Evolutionary conservation across 75 land plant species (phyloP).

Genomic region (Picea sitchensis): DNA sequence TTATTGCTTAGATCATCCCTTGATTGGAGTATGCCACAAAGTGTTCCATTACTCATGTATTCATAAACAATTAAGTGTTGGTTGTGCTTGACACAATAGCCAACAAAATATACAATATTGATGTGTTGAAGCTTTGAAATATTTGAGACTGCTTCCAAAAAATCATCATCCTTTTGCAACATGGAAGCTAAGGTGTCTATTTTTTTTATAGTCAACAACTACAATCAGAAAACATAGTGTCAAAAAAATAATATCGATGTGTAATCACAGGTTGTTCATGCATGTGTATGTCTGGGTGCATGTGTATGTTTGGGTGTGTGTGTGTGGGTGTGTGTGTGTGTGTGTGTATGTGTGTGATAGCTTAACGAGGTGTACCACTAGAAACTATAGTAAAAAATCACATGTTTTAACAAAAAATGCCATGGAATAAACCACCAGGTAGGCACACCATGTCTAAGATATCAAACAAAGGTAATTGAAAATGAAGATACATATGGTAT

Average conservation of each 20-base stretch:
- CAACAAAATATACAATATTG: conserved; percentile 77
- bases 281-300: too few relatives aligned
- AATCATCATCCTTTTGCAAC: conserved; percentile 50
- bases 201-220: conserved; percentile 82
- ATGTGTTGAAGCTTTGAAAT: conserved; percentile 64
- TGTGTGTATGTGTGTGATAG: too few relatives aligned
- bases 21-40: conserved; percentile 69
- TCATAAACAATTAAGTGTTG: conserved; percentile 76
- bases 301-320: too few relatives aligned
- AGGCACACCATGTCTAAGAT: too few relatives aligned
- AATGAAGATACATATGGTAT: too few relatives aligned
- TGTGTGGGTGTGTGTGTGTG: too few relatives aligned
- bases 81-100: conserved; percentile 76
- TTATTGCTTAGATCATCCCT: conserved; percentile 50
- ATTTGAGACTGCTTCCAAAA: conserved; percentile 50
- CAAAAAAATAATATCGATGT: background rate
- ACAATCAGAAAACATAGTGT: conserved; percentile 8
- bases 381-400: too few relatives aligned
- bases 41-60: conserved; percentile 62
- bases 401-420: too few relatives aligned
- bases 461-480: too few relatives aligned
- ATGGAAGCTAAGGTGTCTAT: conserved; percentile 33
- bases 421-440: too few relatives aligned
- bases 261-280: too few relatives aligned
- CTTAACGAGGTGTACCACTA: too few relatives aligned